Percentiles rank a stretch among this genome's conserved stretches.
Conservation (phyloP, 345 rosid genomes). For the Fremontodendron californicum region DNA sequence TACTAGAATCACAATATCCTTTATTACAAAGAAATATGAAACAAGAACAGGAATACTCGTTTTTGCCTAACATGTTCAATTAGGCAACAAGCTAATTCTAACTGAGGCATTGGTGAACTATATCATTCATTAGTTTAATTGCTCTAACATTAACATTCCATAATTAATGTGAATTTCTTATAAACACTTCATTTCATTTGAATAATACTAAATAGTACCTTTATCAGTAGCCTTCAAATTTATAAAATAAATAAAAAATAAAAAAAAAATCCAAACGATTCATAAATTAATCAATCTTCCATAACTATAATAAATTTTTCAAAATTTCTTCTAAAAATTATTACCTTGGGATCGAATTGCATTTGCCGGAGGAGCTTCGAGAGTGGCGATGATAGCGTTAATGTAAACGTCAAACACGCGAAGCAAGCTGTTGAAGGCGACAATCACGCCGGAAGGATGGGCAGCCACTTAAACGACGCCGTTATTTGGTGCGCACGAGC, state of each 20-base stretch:
- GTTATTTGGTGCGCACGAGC: constrained; percentile 72
- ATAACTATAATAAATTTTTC: not conserved
- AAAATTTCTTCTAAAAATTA: not conserved
- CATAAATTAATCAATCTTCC: not conserved
- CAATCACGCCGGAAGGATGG: constrained; percentile 91
- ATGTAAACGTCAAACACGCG: constrained; percentile 95
- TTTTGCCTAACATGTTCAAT: not conserved
- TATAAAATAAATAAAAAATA: too few species aligned
- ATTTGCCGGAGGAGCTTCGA: constrained; percentile 99
- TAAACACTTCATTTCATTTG: not conserved
- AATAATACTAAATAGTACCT: not conserved
- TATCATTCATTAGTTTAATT: not conserved
- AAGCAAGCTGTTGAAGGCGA: constrained; percentile 90
- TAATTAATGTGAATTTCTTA: not conserved
- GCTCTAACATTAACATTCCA: not conserved
- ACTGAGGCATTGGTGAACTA: not conserved
- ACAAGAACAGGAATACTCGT: not conserved
- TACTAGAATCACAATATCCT: too few species aligned
- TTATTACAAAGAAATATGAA: too few species aligned
- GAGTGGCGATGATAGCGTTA: constrained; percentile 77
- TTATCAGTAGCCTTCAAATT: too few species aligned
- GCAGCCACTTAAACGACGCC: constrained; percentile 95
- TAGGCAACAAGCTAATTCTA: not conserved
- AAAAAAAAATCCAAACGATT: too few species aligned
- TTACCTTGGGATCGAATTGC: constrained; percentile 72